Base-by-base conservation (phyloP, 371 early-diverging fungal species). In the Mortierella sp. region DNA sequence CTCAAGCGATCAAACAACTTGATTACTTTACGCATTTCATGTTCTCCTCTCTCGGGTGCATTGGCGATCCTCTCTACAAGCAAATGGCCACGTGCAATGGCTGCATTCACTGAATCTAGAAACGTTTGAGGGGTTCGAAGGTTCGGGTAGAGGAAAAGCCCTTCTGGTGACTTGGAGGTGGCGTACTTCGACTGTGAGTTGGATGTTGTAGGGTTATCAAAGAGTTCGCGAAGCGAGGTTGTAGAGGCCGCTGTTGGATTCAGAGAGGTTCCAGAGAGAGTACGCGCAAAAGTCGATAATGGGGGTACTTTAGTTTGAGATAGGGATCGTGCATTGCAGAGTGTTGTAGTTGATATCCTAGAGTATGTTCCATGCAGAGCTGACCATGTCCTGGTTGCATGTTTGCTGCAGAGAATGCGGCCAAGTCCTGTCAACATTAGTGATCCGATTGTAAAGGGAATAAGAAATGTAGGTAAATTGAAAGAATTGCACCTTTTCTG, bases 1-100 rank as follows among this genome's bases (percentile, higher is more conserved):
- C 95, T 95, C n/a, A 98, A 85, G 59, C 92, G 84, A 78, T 98
- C 98, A 53, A 98, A 87, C 52, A 93, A 85, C 72, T 95, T 95
- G 59, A 97, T 92, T 6, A 95, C 92, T 63, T 84, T 87, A 22
- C 86, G 77, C 88, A 93, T 88, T 73, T 93, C 93, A 10, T 68
- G 73, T n/a, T 78, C 84, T 0, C 88, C 88, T 59, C 86, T 85
- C 19, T 85, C 83, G 3, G 89, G 89, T 45, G 92, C 92, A 53
- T 84, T 84, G 36, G 87, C 86, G 24, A 92, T 91, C 55, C 89
- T 74, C 60, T 91, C 87, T 0, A 90, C 91, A 21, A 92, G 74
- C 32, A 90, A 75, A 66, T 90, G 87, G 0, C 89, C 89, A 32
- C 88, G 78, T 40, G 82, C 82, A 50, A 81, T 81, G 24, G 82